Conservation (phyloP, 2,329 filamentous ascomycete genomes). For the Fusarium ramigenum region DNA sequence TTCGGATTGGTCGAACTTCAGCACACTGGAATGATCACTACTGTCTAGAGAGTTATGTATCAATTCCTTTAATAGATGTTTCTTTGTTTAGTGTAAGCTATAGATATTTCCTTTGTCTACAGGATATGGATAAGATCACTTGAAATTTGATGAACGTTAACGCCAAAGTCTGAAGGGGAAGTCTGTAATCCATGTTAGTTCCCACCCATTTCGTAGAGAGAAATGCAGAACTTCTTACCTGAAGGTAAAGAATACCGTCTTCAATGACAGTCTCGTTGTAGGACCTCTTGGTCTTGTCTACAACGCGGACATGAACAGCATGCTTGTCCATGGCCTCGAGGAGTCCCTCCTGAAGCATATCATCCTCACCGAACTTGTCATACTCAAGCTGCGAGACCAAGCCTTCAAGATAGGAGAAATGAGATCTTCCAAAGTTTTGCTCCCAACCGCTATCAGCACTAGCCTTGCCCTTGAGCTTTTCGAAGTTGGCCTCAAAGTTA, state of each 20-base stretch:
- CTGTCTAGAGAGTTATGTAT: neutral
- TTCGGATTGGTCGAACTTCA: neutral
- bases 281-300: conserved; percentile 52
- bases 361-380: conserved; percentile 58
- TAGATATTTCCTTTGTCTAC: conserved; percentile 17
- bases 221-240: conserved; percentile 46
- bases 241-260: conserved; percentile 60
- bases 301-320: conserved; percentile 57
- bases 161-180: conserved; percentile 48
- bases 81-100: neutral
- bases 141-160: conserved; percentile 49
- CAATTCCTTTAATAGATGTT: neutral
- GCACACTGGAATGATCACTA: too few species aligned
- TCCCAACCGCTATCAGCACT: conserved; percentile 52
- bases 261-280: conserved; percentile 60
- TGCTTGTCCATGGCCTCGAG: conserved; percentile 56
- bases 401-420: conserved; percentile 55
- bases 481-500: conserved; percentile 57
- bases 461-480: conserved; percentile 49
- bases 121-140: conserved; percentile 50
- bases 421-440: conserved; percentile 52
- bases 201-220: neutral
- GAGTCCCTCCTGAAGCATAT: conserved; percentile 60
- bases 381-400: conserved; percentile 53
- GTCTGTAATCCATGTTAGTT: conserved; percentile 42